Base-by-base conservation (phyloP, 495 filamentous ascomycete genomes). In the Amphirosellinia nigrospora region DNA sequence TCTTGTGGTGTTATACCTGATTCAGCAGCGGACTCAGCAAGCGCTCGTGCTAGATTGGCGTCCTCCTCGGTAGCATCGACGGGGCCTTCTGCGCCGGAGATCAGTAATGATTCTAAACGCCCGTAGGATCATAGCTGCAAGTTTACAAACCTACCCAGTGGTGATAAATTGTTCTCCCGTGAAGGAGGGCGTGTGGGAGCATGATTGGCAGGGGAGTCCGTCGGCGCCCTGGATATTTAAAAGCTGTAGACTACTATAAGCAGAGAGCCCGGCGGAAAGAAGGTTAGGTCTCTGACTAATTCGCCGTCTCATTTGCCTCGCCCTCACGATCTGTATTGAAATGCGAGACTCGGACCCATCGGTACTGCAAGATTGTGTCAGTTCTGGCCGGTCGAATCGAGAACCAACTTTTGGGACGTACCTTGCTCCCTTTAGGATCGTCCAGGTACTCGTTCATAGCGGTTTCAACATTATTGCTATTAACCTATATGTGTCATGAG, bases 121-220 rank as follows among this genome's bases (percentile, higher is more conserved):
- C 72, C 68, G 70, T 63, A 70, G 59, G 66, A 71, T 43, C 10
- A 28, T 75, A 82, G 77, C 80, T 70, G 71, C 75, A 80, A 62
- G 59, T 84, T 79, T 62, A 81, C 76, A 39, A 83, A 69, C 60
- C 77, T 81, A 73, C 76, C 77, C 45, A 86, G 73, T 8, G 82
- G 81, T 19, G 82, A 84, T 61, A 79, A 74, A 66, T 83, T 87
- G 71, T 88, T 90, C 5, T 87, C 81, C 77, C 89, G 80, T 9
- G 91, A 93, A 1, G 91, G 90, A 56, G 92, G 91, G 61, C 91
- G 88, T 13, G 92, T 90, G 0, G 89, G 89, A 56, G 89, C 78
- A 55, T 74, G 79, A 11, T 69, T 69, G 15, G 56, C 36, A 76
- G 1, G 85, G 83, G 28, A 82, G 74, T 36, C 79, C 80, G 68